Conservation (phyloP, 495 filamentous ascomycete genomes). For the Aspergillus nanangensis region DNA sequence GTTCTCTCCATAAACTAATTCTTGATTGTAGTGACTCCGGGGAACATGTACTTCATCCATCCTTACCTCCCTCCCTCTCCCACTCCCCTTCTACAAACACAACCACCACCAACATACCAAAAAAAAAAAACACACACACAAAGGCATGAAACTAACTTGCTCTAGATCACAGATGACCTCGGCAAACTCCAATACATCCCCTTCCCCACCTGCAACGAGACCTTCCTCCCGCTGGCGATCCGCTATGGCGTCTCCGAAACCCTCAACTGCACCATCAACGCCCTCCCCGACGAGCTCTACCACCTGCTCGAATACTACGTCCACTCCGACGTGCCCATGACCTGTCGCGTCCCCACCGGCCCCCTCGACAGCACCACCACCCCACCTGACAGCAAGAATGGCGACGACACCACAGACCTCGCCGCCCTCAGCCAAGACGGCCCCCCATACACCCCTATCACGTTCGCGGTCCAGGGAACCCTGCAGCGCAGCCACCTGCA, state of each 20-base stretch:
- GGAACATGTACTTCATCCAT: conserved; percentile 51
- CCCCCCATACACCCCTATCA: conserved; percentile 56
- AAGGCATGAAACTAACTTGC: conserved; percentile 12
- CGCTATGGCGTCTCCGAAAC: conserved; percentile 74
- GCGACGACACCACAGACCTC: conserved; percentile 16
- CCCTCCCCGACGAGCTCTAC: conserved; percentile 84
- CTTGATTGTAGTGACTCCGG: conserved; percentile 45
- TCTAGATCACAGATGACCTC: conserved; percentile 71
- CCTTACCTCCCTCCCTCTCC: neutral
- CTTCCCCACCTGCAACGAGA: conserved; percentile 91
- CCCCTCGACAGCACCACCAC: conserved; percentile 39
- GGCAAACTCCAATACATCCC: conserved; percentile 92
- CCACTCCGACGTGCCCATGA: conserved; percentile 89
- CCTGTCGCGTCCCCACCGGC: conserved; percentile 82
- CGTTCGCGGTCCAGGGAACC: conserved; percentile 84
- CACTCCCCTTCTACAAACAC: neutral
- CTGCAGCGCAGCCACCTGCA: conserved; percentile 88
- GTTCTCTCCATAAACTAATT: neutral
- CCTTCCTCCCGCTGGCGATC: conserved; percentile 72
- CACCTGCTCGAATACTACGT: conserved; percentile 99
- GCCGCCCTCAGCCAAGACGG: conserved; percentile 34
- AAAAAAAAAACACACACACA: conserved; percentile 1
- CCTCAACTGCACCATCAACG: conserved; percentile 85
- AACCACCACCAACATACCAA: neutral
- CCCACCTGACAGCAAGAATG: conserved; percentile 4